phyloP scores from a whole-genome alignment of 176 grass and related monocot genomes.

The Carex littledalei region DNA sequence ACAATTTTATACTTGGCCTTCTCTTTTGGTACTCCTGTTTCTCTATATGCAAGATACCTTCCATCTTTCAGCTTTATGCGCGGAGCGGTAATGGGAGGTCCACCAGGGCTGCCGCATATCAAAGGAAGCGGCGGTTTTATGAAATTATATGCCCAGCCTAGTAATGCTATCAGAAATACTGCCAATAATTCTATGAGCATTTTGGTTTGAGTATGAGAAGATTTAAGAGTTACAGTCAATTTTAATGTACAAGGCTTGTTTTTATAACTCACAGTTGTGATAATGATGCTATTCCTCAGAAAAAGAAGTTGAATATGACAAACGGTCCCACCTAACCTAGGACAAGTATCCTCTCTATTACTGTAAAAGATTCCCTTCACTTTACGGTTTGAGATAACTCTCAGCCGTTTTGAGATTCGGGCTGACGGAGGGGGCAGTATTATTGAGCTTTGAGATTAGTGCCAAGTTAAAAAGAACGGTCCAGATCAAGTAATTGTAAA shows the following conservation, averaged over 20 bases:
- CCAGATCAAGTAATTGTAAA: too few species aligned
- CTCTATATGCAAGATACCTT: constrained; percentile 53
- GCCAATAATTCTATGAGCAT: neutral
- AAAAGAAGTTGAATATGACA: too few species aligned
- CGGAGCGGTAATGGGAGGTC: constrained; percentile 33
- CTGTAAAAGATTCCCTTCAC: too few species aligned
- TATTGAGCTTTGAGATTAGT: too few species aligned
- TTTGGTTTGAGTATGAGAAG: neutral
- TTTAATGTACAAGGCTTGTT: neutral
- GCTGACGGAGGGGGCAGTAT: too few species aligned
- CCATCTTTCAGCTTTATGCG: constrained; percentile 53
- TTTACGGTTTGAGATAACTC: too few species aligned
- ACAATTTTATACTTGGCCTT: constrained; percentile 46
- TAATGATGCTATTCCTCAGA: too few species aligned
- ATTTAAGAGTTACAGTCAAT: neutral
- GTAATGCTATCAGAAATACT: neutral
- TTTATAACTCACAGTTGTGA: neutral
- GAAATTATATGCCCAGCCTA: constrained; percentile 37
- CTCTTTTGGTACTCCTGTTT: constrained; percentile 46
- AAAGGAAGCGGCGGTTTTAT: constrained; percentile 33
- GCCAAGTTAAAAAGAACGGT: too few species aligned
- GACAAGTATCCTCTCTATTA: too few species aligned
- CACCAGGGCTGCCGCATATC: constrained; percentile 39
- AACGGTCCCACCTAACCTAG: too few species aligned
- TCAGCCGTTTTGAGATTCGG: too few species aligned